These are phyloP conservation scores for Mollisiaceae sp. DNA, from an alignment of 2,329 filamentous ascomycete genomes.

Conservation along the genomic window DNA sequence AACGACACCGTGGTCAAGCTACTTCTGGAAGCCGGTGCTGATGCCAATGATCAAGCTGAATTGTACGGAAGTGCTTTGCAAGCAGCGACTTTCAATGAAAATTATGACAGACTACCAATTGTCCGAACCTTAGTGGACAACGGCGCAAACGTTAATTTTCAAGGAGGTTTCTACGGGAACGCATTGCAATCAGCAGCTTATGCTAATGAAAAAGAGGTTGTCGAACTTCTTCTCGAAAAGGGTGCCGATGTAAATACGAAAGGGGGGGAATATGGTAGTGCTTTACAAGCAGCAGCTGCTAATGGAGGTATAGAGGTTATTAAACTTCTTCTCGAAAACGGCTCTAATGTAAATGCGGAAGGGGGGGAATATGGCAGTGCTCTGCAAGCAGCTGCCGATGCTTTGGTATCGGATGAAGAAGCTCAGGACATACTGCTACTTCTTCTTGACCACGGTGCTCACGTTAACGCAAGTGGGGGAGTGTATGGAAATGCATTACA, in stretches of 20 bases:
- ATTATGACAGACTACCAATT: no score
- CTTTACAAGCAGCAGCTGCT: slow-evolving; percentile 9
- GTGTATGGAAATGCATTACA: slow-evolving; percentile 12
- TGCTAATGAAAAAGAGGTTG: background rate
- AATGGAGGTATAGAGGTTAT: no score
- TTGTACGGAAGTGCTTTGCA: background rate
- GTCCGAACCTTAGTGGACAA: no score
- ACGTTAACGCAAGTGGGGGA: background rate
- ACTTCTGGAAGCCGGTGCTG: background rate
- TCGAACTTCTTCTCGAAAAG: slow-evolving; percentile 19
- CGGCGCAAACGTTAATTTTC: no score
- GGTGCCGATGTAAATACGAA: slow-evolving; percentile 4
- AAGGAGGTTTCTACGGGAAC: no score
- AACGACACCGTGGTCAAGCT: background rate
- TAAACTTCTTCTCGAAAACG: background rate
- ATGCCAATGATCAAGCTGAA: background rate
- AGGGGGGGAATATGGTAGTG: slow-evolving; percentile 5
- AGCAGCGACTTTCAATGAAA: no score
- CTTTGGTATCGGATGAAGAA: no score
- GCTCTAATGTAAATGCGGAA: background rate
- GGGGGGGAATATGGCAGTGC: background rate
- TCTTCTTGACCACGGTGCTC: slow-evolving; percentile 18
- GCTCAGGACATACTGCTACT: slow-evolving; percentile 2
- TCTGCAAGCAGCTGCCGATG: background rate
- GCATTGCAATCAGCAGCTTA: background rate